Base-by-base conservation (phyloP, 768 basidiomycete species). In the Grammothele lineata region DNA sequence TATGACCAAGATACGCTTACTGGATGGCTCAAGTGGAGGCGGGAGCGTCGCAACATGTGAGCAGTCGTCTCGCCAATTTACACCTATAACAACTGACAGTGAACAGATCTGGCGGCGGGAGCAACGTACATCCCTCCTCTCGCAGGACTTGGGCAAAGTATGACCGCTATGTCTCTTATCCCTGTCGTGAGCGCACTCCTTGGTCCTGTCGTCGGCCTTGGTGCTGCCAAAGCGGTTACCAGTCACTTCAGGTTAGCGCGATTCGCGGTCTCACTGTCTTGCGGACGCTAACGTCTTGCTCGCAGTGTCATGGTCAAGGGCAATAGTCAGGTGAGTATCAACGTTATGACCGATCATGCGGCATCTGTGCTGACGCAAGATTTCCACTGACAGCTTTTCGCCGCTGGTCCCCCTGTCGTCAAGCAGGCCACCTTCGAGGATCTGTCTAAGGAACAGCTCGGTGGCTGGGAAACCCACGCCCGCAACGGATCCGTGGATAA, bases 251-350 rank as follows among this genome's bases (percentile, higher is more conserved):
- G n/a, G n/a, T n/a, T n/a, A n/a, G n/a, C n/a, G n/a, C n/a, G n/a
- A n/a, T n/a, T n/a, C n/a, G n/a, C n/a, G n/a, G n/a, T n/a, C n/a
- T n/a, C n/a, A n/a, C n/a, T n/a, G n/a, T n/a, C n/a, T n/a, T n/a
- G n/a, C n/a, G n/a, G n/a, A n/a, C n/a, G n/a, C n/a, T n/a, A n/a
- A n/a, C n/a, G n/a, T n/a, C n/a, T n/a, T n/a, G n/a, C n/a, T n/a
- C n/a, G n/a, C n/a, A 55, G 53, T 26, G 49, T 55, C 5, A 55
- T 55, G 53, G 53, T 55, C 15, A 50, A 45, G 33, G 48, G 48
- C 0, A 3, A 51, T 9, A 55, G 53, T 19, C 53, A 55, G 37
- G 53, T n/a, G n/a, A n/a, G n/a, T 51, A 34, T 40, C 5, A 7
- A 15, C 24, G 14, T 15, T 24, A 6, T 17, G 33, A 3, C 8